Evolutionary conservation across 2,329 filamentous ascomycete genomes (phyloP).

Genomic region (Cryphonectria parasitica): DNA sequence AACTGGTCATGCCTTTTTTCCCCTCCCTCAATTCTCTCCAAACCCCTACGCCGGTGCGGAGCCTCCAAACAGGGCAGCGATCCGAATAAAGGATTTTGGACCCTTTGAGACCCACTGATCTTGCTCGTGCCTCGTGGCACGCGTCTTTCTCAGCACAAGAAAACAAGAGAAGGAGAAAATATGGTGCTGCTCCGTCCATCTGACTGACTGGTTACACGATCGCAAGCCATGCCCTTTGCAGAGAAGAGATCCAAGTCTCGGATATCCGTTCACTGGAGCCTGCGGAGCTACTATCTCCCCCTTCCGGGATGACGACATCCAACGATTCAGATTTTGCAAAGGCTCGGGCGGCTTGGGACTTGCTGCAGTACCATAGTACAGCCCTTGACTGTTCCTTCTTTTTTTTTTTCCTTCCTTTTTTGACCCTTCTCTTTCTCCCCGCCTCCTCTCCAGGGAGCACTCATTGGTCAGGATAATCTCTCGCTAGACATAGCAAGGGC

Average conservation of each 20-base stretch:
- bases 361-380: not conserved
- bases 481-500: not conserved
- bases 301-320: slow-evolving; percentile 13
- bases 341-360: not conserved
- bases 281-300: not conserved
- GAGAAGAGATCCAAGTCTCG: not conserved
- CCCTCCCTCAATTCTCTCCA: not conserved
- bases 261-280: not conserved
- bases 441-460: not conserved
- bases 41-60: not conserved
- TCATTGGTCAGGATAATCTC: not conserved
- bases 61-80: not conserved
- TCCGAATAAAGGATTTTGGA: not conserved
- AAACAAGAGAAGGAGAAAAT: not conserved
- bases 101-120: not conserved
- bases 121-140: slow-evolving; percentile 9
- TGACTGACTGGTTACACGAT: not conserved
- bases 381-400: not conserved
- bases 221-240: not conserved
- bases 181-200: not conserved
- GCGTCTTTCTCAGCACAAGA: not conserved
- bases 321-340: not conserved
- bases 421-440: not conserved
- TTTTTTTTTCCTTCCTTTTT: not conserved
- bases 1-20: not conserved